Conservation (phyloP, 2,329 filamentous ascomycete genomes). For the Arthrobotrys iridis region DNA sequence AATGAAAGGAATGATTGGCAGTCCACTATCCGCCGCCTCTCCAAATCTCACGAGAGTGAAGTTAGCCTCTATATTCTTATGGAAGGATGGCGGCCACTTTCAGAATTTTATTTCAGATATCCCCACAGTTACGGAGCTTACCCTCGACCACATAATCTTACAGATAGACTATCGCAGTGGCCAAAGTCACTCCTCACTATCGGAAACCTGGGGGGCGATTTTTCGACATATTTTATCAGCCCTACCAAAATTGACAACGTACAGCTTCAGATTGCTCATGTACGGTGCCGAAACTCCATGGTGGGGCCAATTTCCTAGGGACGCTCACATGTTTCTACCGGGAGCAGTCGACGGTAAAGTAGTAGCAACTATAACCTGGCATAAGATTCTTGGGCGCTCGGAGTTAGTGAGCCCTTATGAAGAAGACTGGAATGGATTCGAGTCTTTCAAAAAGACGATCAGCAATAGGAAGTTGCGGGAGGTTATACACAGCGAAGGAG, state of each 20-base stretch:
- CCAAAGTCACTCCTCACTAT: not conserved
- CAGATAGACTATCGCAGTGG: not conserved
- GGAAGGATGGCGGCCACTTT: not conserved
- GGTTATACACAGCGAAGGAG: not conserved
- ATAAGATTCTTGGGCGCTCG: not conserved
- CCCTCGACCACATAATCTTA: not conserved
- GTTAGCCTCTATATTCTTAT: not conserved
- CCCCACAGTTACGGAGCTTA: not conserved
- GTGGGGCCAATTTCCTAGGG: not conserved
- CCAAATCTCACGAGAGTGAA: not conserved
- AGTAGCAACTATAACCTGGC: not conserved
- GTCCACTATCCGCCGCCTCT: not conserved
- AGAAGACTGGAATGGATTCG: not conserved
- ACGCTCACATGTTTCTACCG: not conserved
- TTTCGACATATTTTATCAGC: not conserved
- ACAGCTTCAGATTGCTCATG: not conserved
- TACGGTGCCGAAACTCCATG: not conserved
- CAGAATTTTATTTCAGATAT: not conserved
- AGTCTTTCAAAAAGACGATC: not conserved
- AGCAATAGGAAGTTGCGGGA: not conserved
- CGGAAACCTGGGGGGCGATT: not conserved
- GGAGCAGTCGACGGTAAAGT: not conserved
- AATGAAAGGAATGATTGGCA: not conserved
- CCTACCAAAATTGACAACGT: not conserved
- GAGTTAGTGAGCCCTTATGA: not conserved